These are phyloP conservation scores for Pelargonium cotyledonis DNA, from an alignment of 441 rosid genomes.

Conservation along the genomic window DNA sequence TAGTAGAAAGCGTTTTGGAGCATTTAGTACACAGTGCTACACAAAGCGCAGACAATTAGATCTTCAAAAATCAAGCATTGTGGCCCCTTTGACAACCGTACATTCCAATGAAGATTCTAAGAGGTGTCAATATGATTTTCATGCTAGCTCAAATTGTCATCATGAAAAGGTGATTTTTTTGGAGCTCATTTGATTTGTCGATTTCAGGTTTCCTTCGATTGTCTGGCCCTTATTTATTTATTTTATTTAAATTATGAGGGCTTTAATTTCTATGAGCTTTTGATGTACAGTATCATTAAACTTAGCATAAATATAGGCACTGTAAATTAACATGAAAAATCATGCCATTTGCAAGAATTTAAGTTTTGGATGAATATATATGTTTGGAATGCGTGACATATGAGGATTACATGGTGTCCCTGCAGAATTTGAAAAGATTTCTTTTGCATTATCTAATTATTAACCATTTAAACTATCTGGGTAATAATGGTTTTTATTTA, in stretches of 20 bases:
- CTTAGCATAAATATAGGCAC: background rate
- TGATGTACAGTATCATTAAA: background rate
- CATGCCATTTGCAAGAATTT: no score
- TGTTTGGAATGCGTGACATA: no score
- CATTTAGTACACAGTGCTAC: constrained; percentile 41
- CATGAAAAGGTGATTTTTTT: constrained; percentile 24
- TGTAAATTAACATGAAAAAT: background rate
- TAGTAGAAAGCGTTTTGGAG: constrained; percentile 37
- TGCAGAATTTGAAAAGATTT: no score
- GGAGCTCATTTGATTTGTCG: background rate
- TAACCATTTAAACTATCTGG: no score
- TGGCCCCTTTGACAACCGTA: constrained; percentile 9
- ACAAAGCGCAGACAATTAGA: constrained; percentile 29
- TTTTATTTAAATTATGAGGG: background rate
- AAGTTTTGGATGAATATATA: no score
- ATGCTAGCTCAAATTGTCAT: constrained; percentile 12
- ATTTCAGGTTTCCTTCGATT: background rate
- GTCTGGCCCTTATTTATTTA: background rate
- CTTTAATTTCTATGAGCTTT: background rate
- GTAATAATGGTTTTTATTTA: no score
- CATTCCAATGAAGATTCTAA: constrained; percentile 18
- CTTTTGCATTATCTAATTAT: no score
- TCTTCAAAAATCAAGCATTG: constrained; percentile 22
- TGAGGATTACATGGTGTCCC: no score
- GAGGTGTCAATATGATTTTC: constrained; percentile 19